Evolutionary conservation across 192 early-diverging fungal genomes (phyloP), one percentile per base, ranked within the genome.

Genomic region (Coemansia sp.): DNA sequence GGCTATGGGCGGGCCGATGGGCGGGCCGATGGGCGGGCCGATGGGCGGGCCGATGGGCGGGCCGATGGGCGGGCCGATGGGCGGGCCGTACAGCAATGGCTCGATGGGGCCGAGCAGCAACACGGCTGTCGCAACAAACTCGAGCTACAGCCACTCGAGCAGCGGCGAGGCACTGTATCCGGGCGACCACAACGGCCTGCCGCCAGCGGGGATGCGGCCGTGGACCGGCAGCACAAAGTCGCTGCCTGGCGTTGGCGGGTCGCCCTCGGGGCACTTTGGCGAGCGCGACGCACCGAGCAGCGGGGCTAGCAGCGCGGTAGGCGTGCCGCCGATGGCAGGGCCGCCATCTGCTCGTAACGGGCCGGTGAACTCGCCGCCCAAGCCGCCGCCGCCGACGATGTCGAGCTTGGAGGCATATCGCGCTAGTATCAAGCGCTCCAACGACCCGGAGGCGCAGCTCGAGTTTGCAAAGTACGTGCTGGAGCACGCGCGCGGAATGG

Each of bases 401-500:
- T 52, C 74, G 2, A 70, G 61, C 18, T 55, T 77, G 18, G 74
- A 77, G 26, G 61, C 67, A 20, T 70, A 70, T 37, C 62, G 74
- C 11, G 39, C 55, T 10, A 73, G 64, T 38, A 66, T 73, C 13
- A 82, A 74, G 64, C 58, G 58, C 13, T 81, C 67, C 33, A 73
- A 73, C 43, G 93, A 96, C 75, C 86, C 85, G 7, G 71, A 60
- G 4, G 78, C 82, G 20, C 88, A 90, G 66, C 78, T 96, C 26
- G 83, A 85, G 27, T 94, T 94, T 77, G 96, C 88, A 30, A 87
- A 89, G 56, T 90, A 90, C 46, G 60, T 97, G 28, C 82, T 97
- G 19, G 83, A 89, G 42, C 82, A 86, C 5, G 88, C 87, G 2
- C 80, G 83, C 37, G 72, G 81, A 14, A 79, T 91, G 29, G 61